Evolutionary conservation across 83 land plant genomes (phyloP).

Genomic region (Picea mariana): DNA sequence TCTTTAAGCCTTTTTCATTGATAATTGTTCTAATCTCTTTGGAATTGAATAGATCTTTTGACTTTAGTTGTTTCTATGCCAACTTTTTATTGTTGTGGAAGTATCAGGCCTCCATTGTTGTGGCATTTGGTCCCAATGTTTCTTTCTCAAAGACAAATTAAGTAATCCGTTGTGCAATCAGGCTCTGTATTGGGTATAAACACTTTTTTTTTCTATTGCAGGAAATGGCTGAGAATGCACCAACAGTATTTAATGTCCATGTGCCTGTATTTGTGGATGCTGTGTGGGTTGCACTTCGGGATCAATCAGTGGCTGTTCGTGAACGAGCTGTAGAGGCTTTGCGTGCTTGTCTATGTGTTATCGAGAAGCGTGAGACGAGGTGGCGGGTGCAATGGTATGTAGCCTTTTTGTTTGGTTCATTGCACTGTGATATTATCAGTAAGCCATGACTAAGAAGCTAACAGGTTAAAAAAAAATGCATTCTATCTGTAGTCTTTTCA

Average conservation of each 20-base stretch:
- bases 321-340: slow-evolving; percentile 97
- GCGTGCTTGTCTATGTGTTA: slow-evolving; percentile 95
- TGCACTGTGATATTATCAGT: neutral
- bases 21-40: neutral
- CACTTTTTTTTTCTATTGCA: slow-evolving; percentile 24
- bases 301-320: slow-evolving; percentile 75
- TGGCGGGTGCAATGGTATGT: slow-evolving; percentile 99
- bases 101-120: neutral
- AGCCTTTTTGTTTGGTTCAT: neutral
- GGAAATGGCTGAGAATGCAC: slow-evolving; percentile 99
- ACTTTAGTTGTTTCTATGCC: neutral
- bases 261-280: slow-evolving; percentile 98
- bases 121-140: neutral
- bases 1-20: neutral
- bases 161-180: neutral
- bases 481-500: neutral
- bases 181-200: neutral
- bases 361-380: slow-evolving; percentile 96
- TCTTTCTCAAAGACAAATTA: neutral
- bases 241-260: slow-evolving; percentile 98
- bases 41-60: neutral
- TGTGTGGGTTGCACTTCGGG: slow-evolving; percentile 97
- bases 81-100: neutral
- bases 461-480: neutral
- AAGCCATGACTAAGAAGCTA: neutral